Evolutionary conservation across 139 green algal species (phyloP).

Genomic region (Chlorokybus atmophyticus): DNA sequence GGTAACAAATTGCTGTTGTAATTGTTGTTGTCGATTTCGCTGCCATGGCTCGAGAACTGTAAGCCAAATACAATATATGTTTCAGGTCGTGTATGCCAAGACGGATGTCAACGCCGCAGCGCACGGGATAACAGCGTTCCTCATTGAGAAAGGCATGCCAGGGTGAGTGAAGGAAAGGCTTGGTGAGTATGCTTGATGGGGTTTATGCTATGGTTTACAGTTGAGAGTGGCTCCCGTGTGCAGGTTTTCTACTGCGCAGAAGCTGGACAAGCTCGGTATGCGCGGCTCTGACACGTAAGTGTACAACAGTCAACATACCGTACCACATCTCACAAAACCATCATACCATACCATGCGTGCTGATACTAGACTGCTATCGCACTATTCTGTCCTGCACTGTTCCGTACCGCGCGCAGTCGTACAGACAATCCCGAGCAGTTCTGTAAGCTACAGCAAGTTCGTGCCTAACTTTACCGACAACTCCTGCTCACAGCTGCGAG

Average conservation of each 20-base stretch:
- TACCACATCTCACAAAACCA: background rate
- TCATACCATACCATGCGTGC: slow-evolving; percentile 13
- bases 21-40: background rate
- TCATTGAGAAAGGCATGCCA: slow-evolving; percentile 77
- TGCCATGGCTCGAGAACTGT: background rate
- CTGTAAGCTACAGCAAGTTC: too few relatives aligned
- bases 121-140: slow-evolving; percentile 85
- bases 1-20: too few relatives aligned
- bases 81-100: slow-evolving; percentile 72
- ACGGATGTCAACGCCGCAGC: slow-evolving; percentile 47
- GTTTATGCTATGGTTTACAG: too few relatives aligned
- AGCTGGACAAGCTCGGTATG: slow-evolving; percentile 95
- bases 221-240: too few relatives aligned
- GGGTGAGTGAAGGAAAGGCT: slow-evolving; percentile 4
- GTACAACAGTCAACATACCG: too few relatives aligned
- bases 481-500: slow-evolving; percentile 53
- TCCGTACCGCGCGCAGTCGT: too few relatives aligned
- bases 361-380: background rate
- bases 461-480: too few relatives aligned
- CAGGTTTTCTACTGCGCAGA: slow-evolving; percentile 78
- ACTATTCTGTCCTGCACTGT: too few relatives aligned
- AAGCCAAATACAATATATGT: background rate
- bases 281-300: slow-evolving; percentile 61
- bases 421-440: too few relatives aligned
- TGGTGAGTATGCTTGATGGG: too few relatives aligned